Percentiles rank a stretch among this genome's conserved stretches.
These are phyloP conservation scores for Hyaloperonospora brassicae DNA, from an alignment of 352 stramenopile species.

Conservation along the genomic window DNA sequence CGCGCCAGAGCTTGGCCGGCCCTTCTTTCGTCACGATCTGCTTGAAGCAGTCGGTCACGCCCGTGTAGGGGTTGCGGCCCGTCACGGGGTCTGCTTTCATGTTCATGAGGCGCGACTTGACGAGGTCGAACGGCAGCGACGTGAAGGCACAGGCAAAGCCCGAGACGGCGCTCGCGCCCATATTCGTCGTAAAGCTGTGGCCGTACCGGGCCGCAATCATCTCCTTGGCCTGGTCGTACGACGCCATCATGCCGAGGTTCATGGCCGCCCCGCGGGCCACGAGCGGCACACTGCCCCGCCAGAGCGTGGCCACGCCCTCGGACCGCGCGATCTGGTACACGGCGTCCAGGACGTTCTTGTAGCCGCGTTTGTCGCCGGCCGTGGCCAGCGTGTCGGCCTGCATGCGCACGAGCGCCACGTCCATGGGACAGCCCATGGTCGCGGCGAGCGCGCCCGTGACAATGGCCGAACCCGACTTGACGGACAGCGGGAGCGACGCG, in stretches of 20 bases:
- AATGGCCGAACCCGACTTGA: slow-evolving; percentile 75
- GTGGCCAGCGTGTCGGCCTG: slow-evolving; percentile 94
- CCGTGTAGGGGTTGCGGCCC: slow-evolving; percentile 91
- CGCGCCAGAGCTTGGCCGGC: slow-evolving; percentile 91
- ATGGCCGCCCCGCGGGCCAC: slow-evolving; percentile 96
- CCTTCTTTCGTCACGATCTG: slow-evolving; percentile 95
- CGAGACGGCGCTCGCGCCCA: slow-evolving; percentile 89
- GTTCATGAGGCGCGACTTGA: slow-evolving; percentile 98
- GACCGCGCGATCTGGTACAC: slow-evolving; percentile 83
- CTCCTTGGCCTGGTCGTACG: slow-evolving; percentile 98
- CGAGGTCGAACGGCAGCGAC: slow-evolving; percentile 97
- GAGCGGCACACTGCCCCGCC: slow-evolving; percentile 86
- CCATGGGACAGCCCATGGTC: slow-evolving; percentile 96
- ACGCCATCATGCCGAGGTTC: slow-evolving; percentile 99
- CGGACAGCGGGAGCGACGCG: slow-evolving; percentile 52
- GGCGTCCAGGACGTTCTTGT: slow-evolving; percentile 98
- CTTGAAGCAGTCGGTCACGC: slow-evolving; percentile 91
- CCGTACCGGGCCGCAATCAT: slow-evolving; percentile 61
- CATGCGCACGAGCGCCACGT: slow-evolving; percentile 96
- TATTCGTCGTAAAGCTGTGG: slow-evolving; percentile 84
- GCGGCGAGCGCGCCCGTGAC: slow-evolving; percentile 85
- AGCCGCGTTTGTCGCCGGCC: slow-evolving; percentile 89
- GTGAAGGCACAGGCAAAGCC: slow-evolving; percentile 97
- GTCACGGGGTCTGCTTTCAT: slow-evolving; percentile 89
- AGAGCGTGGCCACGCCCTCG: slow-evolving; percentile 87